Evolutionary conservation across 805 yeast genomes (phyloP), one percentile per base, ranked within the genome.

Genomic region (Cyberlindnera misumaiensis): DNA sequence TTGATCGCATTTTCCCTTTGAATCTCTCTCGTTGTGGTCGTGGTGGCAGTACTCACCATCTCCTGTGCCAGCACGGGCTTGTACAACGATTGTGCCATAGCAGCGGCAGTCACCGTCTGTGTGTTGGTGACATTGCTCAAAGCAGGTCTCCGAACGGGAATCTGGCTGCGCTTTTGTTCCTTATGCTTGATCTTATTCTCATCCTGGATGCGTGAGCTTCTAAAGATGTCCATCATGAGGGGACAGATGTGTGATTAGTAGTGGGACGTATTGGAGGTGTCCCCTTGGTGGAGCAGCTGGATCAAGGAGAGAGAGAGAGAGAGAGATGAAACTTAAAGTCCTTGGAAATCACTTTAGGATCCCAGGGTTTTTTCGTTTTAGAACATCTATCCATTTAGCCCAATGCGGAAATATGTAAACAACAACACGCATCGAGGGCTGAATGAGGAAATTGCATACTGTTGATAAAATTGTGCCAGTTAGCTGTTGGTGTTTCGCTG

Each of bases 1-100:
- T 75, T 80, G 11, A 80, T 72, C 0, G 81, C 78, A 47, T 24
- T 17, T 7, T 31, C 24, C 25, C 30, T 28, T 27, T 11, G 16
- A 10, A 9, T 15, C 13, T 25, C 34, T 8, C 51, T 40, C 62
- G 42, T 35, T 9, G 43, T 30, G 13, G 24, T 27, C 15, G 43
- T 13, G 18, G 43, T 15, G 34, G 42, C 15, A 16, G 13, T 27
- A 12, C 14, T 7, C 14, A 12, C 14, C 5, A 12, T 11, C 14
- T 27, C 14, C 28, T 27, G 28, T 27, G 28, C 28, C n/a, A 6
- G 28, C 42, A 13, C 38, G 49, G 34, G 34, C 34, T 32, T 32
- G 27, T 32, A 32, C 28, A 32, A n/a, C 27, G 17, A n/a, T 10
- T 20, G 17, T 9, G 14, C 14, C 4, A 30, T 18, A 22, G 28